Conservation (phyloP, 352 stramenopile species). For the Phytophthora palmivora region DNA sequence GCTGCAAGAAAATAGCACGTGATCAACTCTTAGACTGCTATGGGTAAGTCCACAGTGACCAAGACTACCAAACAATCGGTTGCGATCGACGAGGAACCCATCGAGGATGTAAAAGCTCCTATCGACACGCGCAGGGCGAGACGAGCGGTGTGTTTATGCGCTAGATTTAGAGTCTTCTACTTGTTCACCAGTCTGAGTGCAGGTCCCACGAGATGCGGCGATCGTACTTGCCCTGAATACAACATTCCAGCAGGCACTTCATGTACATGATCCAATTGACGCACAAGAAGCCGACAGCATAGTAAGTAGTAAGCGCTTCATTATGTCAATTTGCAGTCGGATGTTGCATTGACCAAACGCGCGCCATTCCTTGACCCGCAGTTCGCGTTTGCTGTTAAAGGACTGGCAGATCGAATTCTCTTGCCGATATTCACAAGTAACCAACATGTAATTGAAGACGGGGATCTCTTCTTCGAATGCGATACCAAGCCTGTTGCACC, state of each 20-base stretch:
- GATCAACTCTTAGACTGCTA: no score
- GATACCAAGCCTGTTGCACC: conserved; percentile 23
- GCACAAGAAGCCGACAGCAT: conserved; percentile 21
- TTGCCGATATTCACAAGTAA: conserved; percentile 25
- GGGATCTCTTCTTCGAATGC: conserved; percentile 22
- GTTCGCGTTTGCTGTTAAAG: conserved; percentile 29
- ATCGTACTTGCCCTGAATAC: conserved; percentile 20
- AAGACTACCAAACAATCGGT: conserved; percentile 3
- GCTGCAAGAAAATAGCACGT: no score
- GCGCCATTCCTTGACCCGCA: not conserved
- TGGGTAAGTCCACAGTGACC: conserved; percentile 13
- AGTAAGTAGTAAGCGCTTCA: conserved; percentile 21
- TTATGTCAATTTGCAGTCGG: not conserved
- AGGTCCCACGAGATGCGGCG: conserved; percentile 21
- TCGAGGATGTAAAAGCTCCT: not conserved
- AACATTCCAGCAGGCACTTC: conserved; percentile 5
- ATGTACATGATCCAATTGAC: conserved; percentile 32
- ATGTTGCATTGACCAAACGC: no score
- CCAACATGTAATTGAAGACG: conserved; percentile 15
- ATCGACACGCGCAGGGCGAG: conserved; percentile 12
- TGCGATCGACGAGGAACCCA: conserved; percentile 12
- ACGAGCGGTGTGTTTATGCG: conserved; percentile 18
- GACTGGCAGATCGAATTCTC: conserved; percentile 29
- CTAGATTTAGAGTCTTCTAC: no score
- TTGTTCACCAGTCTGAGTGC: no score